Conservation (phyloP, 352 stramenopile genomes). For the Blastocystis sp. region DNA sequence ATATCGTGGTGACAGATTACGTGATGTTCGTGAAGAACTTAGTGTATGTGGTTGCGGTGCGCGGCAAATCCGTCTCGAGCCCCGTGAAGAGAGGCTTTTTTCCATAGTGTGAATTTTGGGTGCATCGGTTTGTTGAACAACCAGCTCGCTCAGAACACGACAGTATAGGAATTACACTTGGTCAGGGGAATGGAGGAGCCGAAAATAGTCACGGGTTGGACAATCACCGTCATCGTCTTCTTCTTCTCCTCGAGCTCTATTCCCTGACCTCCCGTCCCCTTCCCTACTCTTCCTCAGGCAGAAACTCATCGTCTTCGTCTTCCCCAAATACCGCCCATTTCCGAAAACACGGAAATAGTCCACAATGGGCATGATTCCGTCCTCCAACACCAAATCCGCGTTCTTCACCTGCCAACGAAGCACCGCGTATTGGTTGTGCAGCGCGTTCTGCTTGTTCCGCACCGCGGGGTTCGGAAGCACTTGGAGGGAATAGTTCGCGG, state of each 20-base stretch:
- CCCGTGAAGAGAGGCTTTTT: slow-evolving; percentile 43
- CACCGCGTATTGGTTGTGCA: slow-evolving; percentile 24
- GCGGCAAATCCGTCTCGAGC: slow-evolving; percentile 27
- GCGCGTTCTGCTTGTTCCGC: slow-evolving; percentile 22
- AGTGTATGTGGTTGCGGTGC: slow-evolving; percentile 49
- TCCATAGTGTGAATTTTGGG: slow-evolving; percentile 13
- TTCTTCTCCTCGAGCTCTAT: slow-evolving; percentile 2
- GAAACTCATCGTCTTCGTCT: slow-evolving; percentile 11
- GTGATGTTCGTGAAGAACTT: slow-evolving; percentile 53
- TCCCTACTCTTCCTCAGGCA: slow-evolving; percentile 52
- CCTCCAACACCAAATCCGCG: background rate
- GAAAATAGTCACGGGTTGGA: slow-evolving; percentile 52
- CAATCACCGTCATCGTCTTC: background rate
- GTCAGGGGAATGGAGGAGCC: slow-evolving; percentile 24
- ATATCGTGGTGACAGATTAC: slow-evolving; percentile 69
- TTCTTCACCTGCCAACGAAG: slow-evolving; percentile 4
- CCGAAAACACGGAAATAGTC: slow-evolving; percentile 40
- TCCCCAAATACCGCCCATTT: slow-evolving; percentile 16
- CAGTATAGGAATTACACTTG: slow-evolving; percentile 1
- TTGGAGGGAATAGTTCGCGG: background rate
- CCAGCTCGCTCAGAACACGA: background rate
- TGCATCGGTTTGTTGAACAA: background rate
- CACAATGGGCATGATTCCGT: slow-evolving; percentile 13
- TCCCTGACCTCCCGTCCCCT: background rate
- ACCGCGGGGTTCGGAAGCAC: slow-evolving; percentile 5